Conservation (phyloP, 2,329 filamentous ascomycete genomes). For the Leptographium galeiforme region DNA sequence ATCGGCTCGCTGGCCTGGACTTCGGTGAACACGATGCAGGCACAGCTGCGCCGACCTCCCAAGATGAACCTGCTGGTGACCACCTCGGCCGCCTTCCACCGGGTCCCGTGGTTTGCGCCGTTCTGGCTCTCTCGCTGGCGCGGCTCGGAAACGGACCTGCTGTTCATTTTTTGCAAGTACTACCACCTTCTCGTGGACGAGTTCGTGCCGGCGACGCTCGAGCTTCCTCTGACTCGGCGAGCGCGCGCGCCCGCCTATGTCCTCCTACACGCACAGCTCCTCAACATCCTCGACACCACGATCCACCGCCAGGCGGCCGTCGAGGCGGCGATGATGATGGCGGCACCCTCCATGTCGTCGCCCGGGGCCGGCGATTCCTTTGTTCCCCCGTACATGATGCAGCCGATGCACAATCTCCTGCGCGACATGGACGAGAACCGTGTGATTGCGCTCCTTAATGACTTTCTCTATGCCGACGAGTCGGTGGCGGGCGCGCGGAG, state of each 20-base stretch:
- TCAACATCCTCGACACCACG: constrained; percentile 68
- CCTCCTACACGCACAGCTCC: constrained; percentile 67
- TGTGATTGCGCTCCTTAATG: constrained; percentile 66
- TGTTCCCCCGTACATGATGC: constrained; percentile 39
- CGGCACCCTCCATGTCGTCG: constrained; percentile 19
- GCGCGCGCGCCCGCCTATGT: constrained; percentile 63
- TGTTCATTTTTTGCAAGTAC: constrained; percentile 85
- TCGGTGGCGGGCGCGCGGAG: constrained; percentile 36
- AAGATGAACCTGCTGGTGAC: constrained; percentile 35
- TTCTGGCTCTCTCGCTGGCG: constrained; percentile 78
- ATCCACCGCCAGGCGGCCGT: constrained; percentile 59
- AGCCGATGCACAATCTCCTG: constrained; percentile 47
- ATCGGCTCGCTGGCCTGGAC: constrained; percentile 47
- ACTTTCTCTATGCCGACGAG: constrained; percentile 51
- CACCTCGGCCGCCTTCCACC: constrained; percentile 15
- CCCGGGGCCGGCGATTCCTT: constrained; percentile 23
- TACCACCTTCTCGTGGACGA: constrained; percentile 70
- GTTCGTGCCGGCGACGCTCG: constrained; percentile 41
- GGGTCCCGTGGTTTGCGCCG: constrained; percentile 65
- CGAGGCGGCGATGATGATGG: constrained; percentile 24
- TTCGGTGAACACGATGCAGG: constrained; percentile 31
- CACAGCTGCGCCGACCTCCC: constrained; percentile 51
- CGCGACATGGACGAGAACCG: constrained; percentile 82
- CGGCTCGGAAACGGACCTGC: constrained; percentile 75
- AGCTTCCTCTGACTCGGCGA: constrained; percentile 38